Evolutionary conservation across 257 asterid species (phyloP), one percentile per base, ranked within the genome.

Genomic region (Striga asiatica): DNA sequence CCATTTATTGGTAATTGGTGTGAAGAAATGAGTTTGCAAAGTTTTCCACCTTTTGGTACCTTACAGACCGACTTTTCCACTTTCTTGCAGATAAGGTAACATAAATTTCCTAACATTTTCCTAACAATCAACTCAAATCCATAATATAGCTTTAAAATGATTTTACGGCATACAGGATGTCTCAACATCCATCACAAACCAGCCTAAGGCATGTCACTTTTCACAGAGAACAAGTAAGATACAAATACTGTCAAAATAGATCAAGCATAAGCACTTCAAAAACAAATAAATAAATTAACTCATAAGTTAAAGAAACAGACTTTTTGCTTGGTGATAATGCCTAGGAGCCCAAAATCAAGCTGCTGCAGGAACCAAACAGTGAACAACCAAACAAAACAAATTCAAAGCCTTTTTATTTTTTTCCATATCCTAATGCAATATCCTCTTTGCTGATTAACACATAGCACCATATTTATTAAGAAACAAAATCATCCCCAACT

Each of bases 41-140:
- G 18, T 61, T 50, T 38, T 38, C 43, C 12, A 56, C 5, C 28
- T 25, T 66, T 13, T 10, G 66, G n/a, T 39, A 17, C n/a, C 16
- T 21, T 23, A 21, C 52, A 11, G 16, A 43, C 11, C 0, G 23
- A 55, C 13, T 11, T 8, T 2, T 22, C 5, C 14, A 34, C 23
- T 29, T 19, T 27, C 28, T 8, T 23, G 19, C 37, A 28, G 31
- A 60, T 23, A 16, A 23, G 34, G 0, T 22, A 50, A 35, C 43
- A 60, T n/a, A 29, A n/a, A 34, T 19, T 13, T 10, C 58, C 29
- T 18, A 9, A 14, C 47, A 43, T 25, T 10, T 2, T 3, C 19
- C 50, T 43, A n/a, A 19, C 25, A 43, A 19, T 18, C 22, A 1
- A 18, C 9, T 7, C 48, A 18, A 1, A 5, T 21, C 6, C 25